Conservation (phyloP, 2,329 filamentous ascomycete species). For the Ceratocystis albifundus region DNA sequence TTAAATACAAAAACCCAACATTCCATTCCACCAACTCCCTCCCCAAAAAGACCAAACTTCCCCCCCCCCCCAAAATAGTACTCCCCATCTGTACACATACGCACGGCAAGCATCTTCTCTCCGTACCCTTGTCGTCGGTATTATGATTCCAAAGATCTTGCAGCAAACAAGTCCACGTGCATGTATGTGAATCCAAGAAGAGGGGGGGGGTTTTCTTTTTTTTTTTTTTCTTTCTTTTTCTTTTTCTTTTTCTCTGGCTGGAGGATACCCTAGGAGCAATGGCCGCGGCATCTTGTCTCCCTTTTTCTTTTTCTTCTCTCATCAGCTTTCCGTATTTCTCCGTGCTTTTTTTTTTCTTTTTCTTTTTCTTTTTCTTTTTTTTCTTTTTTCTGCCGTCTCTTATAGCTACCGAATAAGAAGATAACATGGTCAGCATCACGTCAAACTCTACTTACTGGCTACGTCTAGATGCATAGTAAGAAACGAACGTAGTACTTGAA, state of each 20-base stretch:
- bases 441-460: too few relatives aligned
- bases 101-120: not conserved
- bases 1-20: not conserved
- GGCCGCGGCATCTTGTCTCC: not conserved
- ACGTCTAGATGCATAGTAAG: too few relatives aligned
- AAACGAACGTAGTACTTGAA: too few relatives aligned
- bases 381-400: not conserved
- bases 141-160: not conserved
- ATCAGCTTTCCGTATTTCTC: not conserved
- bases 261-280: not conserved
- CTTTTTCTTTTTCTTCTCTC: not conserved
- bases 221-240: too few relatives aligned
- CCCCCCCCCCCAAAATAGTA: not conserved
- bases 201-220: too few relatives aligned
- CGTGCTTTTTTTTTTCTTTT: not conserved
- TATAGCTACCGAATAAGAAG: not conserved
- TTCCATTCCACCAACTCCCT: not conserved
- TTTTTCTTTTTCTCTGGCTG: too few relatives aligned
- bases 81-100: not conserved
- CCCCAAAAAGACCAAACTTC: not conserved
- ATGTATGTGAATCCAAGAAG: not conserved
- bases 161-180: not conserved
- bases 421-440: not conserved
- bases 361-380: not conserved
- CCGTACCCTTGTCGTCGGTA: not conserved